Conservation (phyloP, 2,329 filamentous ascomycete genomes). For the Westerdykella ornata region DNA sequence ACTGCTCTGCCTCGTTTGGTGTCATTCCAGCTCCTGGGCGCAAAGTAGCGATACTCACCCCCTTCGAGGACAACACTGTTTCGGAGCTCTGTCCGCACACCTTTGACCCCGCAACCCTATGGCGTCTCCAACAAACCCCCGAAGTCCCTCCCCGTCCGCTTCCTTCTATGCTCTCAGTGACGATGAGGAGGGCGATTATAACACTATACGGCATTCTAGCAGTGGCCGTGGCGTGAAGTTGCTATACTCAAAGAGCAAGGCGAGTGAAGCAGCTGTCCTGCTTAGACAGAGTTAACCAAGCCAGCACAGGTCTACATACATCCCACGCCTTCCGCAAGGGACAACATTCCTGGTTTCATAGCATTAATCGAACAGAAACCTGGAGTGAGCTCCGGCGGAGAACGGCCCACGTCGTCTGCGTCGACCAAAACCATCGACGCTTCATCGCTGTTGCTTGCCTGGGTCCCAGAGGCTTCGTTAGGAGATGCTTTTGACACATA, state of each 20-base stretch:
- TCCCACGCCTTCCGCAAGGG: conserved; percentile 83
- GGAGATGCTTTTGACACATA: conserved; percentile 81
- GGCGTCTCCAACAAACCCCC: conserved; percentile 22
- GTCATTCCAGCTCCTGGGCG: too few species aligned
- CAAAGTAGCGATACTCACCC: too few species aligned
- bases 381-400: conserved; percentile 20
- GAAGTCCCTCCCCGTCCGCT: conserved; percentile 63
- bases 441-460: conserved; percentile 77
- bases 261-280: conserved; percentile 33
- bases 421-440: conserved; percentile 45
- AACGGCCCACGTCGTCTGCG: conserved; percentile 38
- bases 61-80: too few species aligned
- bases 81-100: too few species aligned
- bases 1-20: too few species aligned
- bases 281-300: conserved; percentile 12
- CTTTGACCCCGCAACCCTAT: conserved; percentile 20
- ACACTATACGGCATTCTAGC: conserved; percentile 77
- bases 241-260: conserved; percentile 94
- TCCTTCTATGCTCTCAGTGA: conserved; percentile 96
- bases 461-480: conserved; percentile 84
- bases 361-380: conserved; percentile 85
- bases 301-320: conserved; percentile 78
- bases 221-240: conserved; percentile 83
- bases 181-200: conserved; percentile 91
- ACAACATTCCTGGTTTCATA: conserved; percentile 92